Evolutionary conservation across 108 stramenopile species (phyloP).

Genomic region (Aureococcus anophagefferens): DNA sequence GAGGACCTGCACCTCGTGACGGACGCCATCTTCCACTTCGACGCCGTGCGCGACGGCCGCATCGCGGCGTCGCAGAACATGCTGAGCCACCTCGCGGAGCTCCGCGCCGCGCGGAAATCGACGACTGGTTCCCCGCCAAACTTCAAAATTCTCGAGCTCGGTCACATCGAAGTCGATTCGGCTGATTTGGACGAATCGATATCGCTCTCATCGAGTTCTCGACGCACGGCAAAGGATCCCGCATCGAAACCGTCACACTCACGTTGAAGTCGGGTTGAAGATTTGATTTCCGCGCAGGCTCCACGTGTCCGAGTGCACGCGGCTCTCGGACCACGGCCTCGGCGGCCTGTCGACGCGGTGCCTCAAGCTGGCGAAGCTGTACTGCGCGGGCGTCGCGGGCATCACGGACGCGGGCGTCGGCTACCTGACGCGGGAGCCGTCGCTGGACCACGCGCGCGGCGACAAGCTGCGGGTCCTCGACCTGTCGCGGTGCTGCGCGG

Average conservation of each 20-base stretch:
- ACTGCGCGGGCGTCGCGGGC: not conserved
- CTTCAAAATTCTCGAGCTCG: too few relatives aligned
- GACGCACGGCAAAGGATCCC: not conserved
- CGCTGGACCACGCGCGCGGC: not conserved
- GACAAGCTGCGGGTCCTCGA: slow-evolving; percentile 3
- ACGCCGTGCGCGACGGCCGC: slow-evolving; percentile 15
- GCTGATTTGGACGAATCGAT: too few relatives aligned
- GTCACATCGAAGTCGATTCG: too few relatives aligned
- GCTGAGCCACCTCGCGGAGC: slow-evolving; percentile 13
- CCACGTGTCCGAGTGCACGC: slow-evolving; percentile 8
- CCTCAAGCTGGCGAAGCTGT: slow-evolving; percentile 4
- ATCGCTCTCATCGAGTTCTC: not conserved
- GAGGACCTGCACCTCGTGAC: slow-evolving; percentile 18
- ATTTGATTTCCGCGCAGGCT: too few relatives aligned
- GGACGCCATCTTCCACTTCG: slow-evolving; percentile 21
- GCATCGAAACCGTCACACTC: not conserved
- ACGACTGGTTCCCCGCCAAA: too few relatives aligned
- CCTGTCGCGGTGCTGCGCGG: slow-evolving; percentile 1
- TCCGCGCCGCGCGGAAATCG: too few relatives aligned
- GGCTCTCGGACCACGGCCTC: slow-evolving; percentile 7
- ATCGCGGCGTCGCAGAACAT: slow-evolving; percentile 13
- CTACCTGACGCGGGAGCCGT: slow-evolving; percentile 5
- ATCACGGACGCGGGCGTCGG: slow-evolving; percentile 10
- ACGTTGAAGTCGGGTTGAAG: too few relatives aligned
- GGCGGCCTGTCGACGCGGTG: slow-evolving; percentile 3